A percentile compares a stretch with the other conserved stretches of the same genome.
These are phyloP conservation scores for Pseudogymnoascus sp. DNA, from an alignment of 2,329 filamentous ascomycete species.

Conservation along the genomic window DNA sequence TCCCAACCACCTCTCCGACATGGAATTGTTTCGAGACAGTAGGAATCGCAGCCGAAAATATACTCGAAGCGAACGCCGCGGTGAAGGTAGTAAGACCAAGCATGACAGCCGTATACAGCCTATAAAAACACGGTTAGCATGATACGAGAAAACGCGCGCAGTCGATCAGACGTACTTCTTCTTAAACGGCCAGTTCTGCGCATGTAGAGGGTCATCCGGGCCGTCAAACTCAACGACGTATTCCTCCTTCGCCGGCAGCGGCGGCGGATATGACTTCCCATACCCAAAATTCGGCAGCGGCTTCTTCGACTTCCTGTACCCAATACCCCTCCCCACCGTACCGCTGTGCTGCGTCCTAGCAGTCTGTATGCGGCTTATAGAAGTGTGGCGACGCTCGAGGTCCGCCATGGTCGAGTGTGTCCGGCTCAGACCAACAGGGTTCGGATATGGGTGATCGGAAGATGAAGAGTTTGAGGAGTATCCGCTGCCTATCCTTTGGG, in stretches of 20 bases:
- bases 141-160: conserved; percentile 27
- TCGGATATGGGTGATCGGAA: conserved; percentile 30
- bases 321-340: conserved; percentile 54
- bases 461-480: conserved; percentile 44
- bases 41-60: conserved; percentile 60
- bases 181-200: conserved; percentile 74
- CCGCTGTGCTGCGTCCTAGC: conserved; percentile 59
- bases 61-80: conserved; percentile 63
- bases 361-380: conserved; percentile 62
- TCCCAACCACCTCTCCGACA: conserved; percentile 52
- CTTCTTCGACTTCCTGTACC: conserved; percentile 38
- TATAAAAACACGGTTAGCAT: conserved; percentile 24
- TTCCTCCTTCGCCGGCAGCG: conserved; percentile 59
- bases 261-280: conserved; percentile 66
- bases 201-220: conserved; percentile 71
- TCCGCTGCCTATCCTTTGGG: conserved; percentile 50
- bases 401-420: conserved; percentile 53
- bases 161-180: conserved; percentile 58
- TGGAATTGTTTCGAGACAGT: conserved; percentile 48
- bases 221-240: conserved; percentile 84
- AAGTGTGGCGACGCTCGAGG: conserved; percentile 60
- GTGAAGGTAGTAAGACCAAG: conserved; percentile 66
- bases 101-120: conserved; percentile 54
- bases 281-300: conserved; percentile 62
- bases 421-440: conserved; percentile 45